phyloP scores from a whole-genome alignment of 2,329 filamentous ascomycete genomes.

The Alternaria gansuensis region DNA sequence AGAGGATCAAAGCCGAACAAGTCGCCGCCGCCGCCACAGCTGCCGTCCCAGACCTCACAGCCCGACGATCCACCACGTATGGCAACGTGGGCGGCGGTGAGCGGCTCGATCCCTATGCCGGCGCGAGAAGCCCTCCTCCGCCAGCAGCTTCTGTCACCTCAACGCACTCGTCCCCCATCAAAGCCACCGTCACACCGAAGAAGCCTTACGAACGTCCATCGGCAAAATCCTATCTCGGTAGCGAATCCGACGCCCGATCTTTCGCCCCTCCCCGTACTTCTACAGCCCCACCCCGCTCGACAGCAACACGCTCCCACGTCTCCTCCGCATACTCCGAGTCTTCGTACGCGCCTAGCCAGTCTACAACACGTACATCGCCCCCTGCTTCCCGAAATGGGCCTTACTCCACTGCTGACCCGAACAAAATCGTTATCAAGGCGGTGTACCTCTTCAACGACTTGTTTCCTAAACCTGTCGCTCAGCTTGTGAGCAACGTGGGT shows the following conservation, averaged over 20 bases:
- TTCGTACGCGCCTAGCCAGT: conserved; percentile 85
- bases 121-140: conserved; percentile 59
- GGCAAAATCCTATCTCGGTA: conserved; percentile 66
- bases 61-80: conserved; percentile 52
- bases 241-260: conserved; percentile 54
- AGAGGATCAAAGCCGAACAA: conserved; percentile 37
- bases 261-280: conserved; percentile 42
- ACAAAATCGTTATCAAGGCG: conserved; percentile 94
- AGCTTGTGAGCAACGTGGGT: conserved; percentile 84
- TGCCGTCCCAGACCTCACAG: conserved; percentile 31
- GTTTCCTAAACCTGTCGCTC: conserved; percentile 87
- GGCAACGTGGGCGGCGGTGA: conserved; percentile 66
- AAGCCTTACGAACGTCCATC: conserved; percentile 59
- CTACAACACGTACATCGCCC: conserved; percentile 83
- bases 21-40: conserved; percentile 36
- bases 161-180: conserved; percentile 52
- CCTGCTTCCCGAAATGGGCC: conserved; percentile 79
- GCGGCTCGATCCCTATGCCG: conserved; percentile 73
- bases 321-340: conserved; percentile 76
- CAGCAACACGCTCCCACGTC: conserved; percentile 43
- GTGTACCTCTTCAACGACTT: conserved; percentile 93
- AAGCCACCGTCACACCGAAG: conserved; percentile 52
- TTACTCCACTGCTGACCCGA: conserved; percentile 87
- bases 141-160: conserved; percentile 44
- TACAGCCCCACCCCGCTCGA: conserved; percentile 46